Evolutionary conservation across 2,329 filamentous ascomycete genomes (phyloP), one percentile per base, ranked within the genome.

Genomic region (Sporothrix pallida): DNA sequence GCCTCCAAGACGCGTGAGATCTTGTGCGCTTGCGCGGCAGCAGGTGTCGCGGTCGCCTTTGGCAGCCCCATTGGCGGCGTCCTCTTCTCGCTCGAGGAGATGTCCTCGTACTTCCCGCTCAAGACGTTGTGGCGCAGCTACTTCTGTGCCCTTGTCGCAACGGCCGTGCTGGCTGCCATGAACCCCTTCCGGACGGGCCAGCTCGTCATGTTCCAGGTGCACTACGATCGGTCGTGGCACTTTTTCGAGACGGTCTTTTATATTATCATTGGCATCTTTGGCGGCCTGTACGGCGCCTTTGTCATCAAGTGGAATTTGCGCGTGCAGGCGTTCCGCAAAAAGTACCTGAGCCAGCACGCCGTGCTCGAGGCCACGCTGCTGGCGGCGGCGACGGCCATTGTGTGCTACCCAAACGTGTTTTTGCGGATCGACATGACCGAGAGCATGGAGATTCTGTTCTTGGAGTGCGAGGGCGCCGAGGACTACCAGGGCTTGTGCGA

Each of bases 81-180:
- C 2, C 84, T 99, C 17, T 99, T 99, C 84, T 98, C 95, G 2
- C 85, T 99, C 7, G 96, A 99, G 84, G 96, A 99, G 85, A 98
- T 99, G 92, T 95, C 95, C 17, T 97, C 91, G 74, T 92, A 97
- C 79, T 99, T 99, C 78, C 96, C 96, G 0, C 88, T 99, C 23
- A 98, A 98, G 83, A 99, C 96, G 0, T 89, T 99, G 83, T 98
- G 96, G 96, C 89, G 96, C 78, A 98, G 94, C 81, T 99, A 98
- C 81, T 98, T 99, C 81, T 99, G 96, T 82, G 96, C 96, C 44
- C 84, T 99, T 76, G 95, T 99, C 5, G 96, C 95, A 5, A 98
- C 96, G 0, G 94, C 94, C 69, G 94, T 97, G 17, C 84, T 99
- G 54, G 92, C 96, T 37, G 93, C 93, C 74, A 97, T 99, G 93